Conservation (phyloP, 2,329 filamentous ascomycete genomes). For the Cytospora paraplurivora region DNA sequence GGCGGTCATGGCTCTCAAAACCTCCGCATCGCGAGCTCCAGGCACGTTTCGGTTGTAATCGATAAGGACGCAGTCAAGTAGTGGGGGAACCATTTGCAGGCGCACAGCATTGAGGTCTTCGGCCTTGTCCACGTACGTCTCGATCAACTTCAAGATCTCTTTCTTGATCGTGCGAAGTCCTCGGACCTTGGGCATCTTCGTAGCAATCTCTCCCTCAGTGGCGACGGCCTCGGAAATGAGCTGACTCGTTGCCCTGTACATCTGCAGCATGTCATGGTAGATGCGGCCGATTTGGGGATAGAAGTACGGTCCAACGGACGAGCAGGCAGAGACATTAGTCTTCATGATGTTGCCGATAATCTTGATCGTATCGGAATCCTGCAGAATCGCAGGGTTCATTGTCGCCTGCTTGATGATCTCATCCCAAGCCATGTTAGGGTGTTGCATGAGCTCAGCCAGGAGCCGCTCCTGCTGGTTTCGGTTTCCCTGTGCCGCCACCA, state of each 20-base stretch:
- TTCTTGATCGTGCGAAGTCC: slow-evolving; percentile 98
- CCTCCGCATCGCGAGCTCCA: slow-evolving; percentile 93
- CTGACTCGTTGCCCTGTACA: slow-evolving; percentile 97
- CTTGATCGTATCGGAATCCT: slow-evolving; percentile 95
- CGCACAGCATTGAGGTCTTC: slow-evolving; percentile 94
- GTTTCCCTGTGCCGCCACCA: slow-evolving; percentile 97
- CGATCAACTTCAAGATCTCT: slow-evolving; percentile 97
- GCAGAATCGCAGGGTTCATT: slow-evolving; percentile 79
- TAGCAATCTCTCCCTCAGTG: slow-evolving; percentile 85
- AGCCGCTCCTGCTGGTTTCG: slow-evolving; percentile 91
- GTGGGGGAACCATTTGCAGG: slow-evolving; percentile 90
- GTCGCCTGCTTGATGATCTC: slow-evolving; percentile 89
- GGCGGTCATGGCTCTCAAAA: slow-evolving; percentile 95
- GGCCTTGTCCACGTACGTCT: slow-evolving; percentile 96
- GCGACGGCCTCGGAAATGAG: slow-evolving; percentile 93
- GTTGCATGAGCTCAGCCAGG: slow-evolving; percentile 87
- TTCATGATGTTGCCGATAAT: slow-evolving; percentile 99
- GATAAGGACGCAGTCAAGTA: slow-evolving; percentile 88
- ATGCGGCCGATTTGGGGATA: slow-evolving; percentile 97
- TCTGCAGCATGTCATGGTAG: slow-evolving; percentile 97
- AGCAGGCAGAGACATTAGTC: slow-evolving; percentile 98
- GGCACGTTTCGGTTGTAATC: slow-evolving; percentile 98
- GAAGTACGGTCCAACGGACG: slow-evolving; percentile 95
- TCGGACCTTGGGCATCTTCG: slow-evolving; percentile 95
- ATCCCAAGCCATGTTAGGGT: slow-evolving; percentile 94